Base-by-base conservation (phyloP, 169 alveolate species). In the Plasmodium sp. region DNA sequence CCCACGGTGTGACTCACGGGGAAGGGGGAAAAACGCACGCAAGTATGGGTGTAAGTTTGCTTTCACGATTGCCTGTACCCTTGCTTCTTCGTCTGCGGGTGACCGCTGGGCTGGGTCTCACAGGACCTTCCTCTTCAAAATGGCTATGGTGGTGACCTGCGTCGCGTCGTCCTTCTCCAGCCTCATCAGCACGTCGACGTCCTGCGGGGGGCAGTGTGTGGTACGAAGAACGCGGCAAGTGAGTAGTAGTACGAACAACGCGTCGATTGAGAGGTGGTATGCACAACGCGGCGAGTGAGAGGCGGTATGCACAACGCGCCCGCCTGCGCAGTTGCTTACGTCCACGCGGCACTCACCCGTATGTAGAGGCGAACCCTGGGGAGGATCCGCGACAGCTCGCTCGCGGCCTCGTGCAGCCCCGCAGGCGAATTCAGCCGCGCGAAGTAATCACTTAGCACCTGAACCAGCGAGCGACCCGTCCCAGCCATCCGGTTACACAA, bases 291-390 rank as follows among this genome's bases (percentile, higher is more conserved):
- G 27, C 45, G 7, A 39, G 45, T 39, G 45, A 0, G 9, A 39
- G 5, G 45, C 2, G 45, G 45, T 5, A 39, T 7, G 14, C 16
- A 5, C n/a, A 2, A 67, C 6, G n/a, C 1, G 12, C 5, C 41
- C 18, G 43, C 10, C 75, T 14, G 36, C 27, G 18, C 75, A 62
- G 1, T 0, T 12, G 2, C 34, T 18, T 27, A 10, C 36, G 3
- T 27, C 18, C 67, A 10, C 18, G 39, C 56, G 7, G 18, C 5
- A 22, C 83, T 5, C 34, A 86, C 93, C 86, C 27, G 54, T 12
- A 86, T 54, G 81, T 86, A 86, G 41, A 75, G 51, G 10, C 85
- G 73, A 31, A 86, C 67, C 45, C 43, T 83, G n/a, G 93, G 67
- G 18, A 86, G 77, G 73, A 86, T 67, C 14, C 27, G 43, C 22